A percentile compares a stretch with the other conserved stretches of the same genome.
phyloP scores from a whole-genome alignment of 306 rosid genomes.

The Astragalus glycyphyllos region DNA sequence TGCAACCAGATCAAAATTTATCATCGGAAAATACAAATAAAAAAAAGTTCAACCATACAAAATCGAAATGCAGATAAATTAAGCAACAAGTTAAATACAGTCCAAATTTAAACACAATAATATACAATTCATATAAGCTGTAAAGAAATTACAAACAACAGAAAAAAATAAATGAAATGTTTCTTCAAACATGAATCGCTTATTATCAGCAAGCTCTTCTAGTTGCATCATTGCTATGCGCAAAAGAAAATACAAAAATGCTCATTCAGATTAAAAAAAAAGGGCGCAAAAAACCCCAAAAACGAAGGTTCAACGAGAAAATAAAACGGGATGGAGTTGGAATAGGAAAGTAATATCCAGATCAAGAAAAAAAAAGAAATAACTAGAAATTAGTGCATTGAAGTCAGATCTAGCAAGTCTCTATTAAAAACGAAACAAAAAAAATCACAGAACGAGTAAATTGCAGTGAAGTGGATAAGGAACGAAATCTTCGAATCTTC shows the following conservation, averaged over 20 bases:
- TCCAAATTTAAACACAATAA: background rate
- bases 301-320: background rate
- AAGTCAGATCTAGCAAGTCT: slow-evolving; percentile 53
- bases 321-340: slow-evolving; percentile 4
- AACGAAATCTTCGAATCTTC: slow-evolving; percentile 33
- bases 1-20: background rate
- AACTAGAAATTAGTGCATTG: slow-evolving; percentile 27
- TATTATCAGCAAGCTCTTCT: slow-evolving; percentile 11
- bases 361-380: slow-evolving; percentile 30
- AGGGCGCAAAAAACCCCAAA: background rate
- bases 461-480: slow-evolving; percentile 29
- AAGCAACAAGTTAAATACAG: slow-evolving; percentile 8
- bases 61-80: slow-evolving; percentile 16
- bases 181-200: background rate
- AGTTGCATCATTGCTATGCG: background rate
- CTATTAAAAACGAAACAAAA: background rate
- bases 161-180: background rate
- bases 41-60: slow-evolving; percentile 19
- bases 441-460: background rate
- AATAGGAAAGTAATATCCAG: slow-evolving; percentile 29
- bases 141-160: background rate
- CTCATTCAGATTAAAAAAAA: background rate
- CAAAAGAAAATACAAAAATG: background rate
- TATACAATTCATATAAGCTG: background rate
- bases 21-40: background rate